Evolutionary conservation across 768 basidiomycete genomes (phyloP), one percentile per base, ranked within the genome.

Genomic region (Phanerochaete sordida): DNA sequence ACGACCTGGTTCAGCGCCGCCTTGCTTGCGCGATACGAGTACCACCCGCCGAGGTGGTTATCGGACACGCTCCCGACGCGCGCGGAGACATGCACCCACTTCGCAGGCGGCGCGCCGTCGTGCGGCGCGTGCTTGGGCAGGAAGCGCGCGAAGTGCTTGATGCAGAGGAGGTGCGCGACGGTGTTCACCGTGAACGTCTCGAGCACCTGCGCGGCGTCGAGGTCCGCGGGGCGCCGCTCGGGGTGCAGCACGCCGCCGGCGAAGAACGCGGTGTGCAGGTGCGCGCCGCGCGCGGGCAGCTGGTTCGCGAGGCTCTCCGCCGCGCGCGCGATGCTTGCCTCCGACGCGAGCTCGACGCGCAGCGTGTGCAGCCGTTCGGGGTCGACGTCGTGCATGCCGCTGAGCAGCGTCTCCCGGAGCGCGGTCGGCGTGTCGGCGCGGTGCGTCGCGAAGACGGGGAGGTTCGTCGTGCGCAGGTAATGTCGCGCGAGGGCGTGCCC

Each of bases 1-100:
- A 85, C 68, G n/a, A 81, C 77, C 64, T 86, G 84, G 64, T 87
- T 85, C 50, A 87, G 78, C 52, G 84, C 84, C 0, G 84, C 80
- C 68, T 85, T 86, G 53, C 83, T 84, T 21, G 82, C 74, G 27
- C 84, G 81, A 68, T 85, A 85, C 31, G 82, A 84, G 66, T 81
- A 85, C 84, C 84, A 85, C 37, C 84, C 85, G 19, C 84, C 84
- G 24, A 75, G 76, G 26, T 70, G 72, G 66, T 86, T 87, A 65
- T 87, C 84, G 21, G 77, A 75, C 56, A 85, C 78, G 39, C 82
- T 84, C 30, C 84, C 84, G 9, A 85, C 79, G 39, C 83, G 81
- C 19, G 84, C 84, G 12, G 82, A 79, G 57, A 85, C 70, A 68
- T 87, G 84, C 24, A 82, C 80, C 84, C 84, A 85, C 65, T 82